These are phyloP conservation scores for Naganishia randhawae DNA, from an alignment of 768 basidiomycete genomes.

Conservation along the genomic window DNA sequence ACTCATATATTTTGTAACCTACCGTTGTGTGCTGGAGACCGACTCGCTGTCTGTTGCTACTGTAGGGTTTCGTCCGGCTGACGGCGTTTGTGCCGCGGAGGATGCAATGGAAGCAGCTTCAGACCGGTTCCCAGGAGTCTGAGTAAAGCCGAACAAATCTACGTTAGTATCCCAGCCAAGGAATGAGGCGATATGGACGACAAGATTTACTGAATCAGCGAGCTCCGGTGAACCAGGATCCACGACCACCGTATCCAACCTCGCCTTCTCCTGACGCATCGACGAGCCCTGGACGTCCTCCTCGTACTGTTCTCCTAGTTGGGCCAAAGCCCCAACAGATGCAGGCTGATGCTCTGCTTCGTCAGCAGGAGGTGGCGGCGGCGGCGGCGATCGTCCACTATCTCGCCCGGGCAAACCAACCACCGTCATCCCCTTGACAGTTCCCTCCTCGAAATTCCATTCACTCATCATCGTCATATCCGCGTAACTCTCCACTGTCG, in stretches of 20 bases:
- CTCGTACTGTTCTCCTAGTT: constrained; percentile 26
- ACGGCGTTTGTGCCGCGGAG: background rate
- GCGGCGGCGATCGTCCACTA: constrained; percentile 60
- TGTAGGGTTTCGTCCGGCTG: background rate
- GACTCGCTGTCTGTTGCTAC: constrained; percentile 14
- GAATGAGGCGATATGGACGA: background rate
- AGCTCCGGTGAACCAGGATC: background rate
- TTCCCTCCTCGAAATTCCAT: constrained; percentile 76
- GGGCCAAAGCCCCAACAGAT: background rate
- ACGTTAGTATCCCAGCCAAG: too few species aligned
- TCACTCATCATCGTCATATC: constrained; percentile 74
- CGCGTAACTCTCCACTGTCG: constrained; percentile 26
- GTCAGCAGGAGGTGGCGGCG: constrained; percentile 59
- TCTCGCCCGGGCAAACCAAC: constrained; percentile 62
- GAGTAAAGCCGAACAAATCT: too few species aligned
- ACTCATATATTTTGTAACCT: background rate
- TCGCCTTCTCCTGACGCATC: constrained; percentile 45
- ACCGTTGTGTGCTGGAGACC: constrained; percentile 4
- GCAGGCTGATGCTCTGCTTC: constrained; percentile 21
- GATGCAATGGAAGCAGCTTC: background rate
- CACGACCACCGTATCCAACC: constrained; percentile 9
- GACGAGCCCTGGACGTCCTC: constrained; percentile 22
- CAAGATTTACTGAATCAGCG: background rate
- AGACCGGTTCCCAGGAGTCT: background rate
- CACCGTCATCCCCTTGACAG: constrained; percentile 52